Percentiles rank a stretch among this genome's conserved stretches.
Evolutionary conservation across 2,329 filamentous ascomycete species (phyloP).

Genomic region (Fusarium pseudograminearum): DNA sequence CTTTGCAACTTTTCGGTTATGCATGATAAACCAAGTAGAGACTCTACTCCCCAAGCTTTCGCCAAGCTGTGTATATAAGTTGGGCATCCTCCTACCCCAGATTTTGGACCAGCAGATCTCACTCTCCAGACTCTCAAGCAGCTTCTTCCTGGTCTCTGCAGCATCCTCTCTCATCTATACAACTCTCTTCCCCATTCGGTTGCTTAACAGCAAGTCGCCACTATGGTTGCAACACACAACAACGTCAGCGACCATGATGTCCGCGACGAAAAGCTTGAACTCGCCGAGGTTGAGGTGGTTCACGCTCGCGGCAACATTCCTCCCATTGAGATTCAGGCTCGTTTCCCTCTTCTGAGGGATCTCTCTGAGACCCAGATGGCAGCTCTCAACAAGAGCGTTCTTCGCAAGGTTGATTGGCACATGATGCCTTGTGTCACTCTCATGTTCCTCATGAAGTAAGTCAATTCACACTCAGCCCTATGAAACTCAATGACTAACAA

Average conservation of each 20-base stretch:
- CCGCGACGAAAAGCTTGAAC: conserved; percentile 1
- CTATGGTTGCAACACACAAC: conserved; percentile 12
- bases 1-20: not conserved
- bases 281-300: conserved; percentile 21
- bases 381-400: conserved; percentile 45
- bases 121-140: not conserved
- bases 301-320: not conserved
- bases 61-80: conserved; percentile 12
- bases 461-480: accelerated
- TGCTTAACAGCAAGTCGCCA: not conserved
- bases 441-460: conserved; percentile 34
- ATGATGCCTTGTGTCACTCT: conserved; percentile 39
- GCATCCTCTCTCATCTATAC: not conserved
- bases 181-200: not conserved
- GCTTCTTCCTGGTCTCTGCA: conserved; percentile 1
- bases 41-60: not conserved
- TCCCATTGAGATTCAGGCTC: conserved; percentile 45
- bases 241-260: conserved; percentile 3
- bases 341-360: conserved; percentile 41
- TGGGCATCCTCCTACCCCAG: conserved; percentile 6
- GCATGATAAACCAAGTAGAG: not conserved
- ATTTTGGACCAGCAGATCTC: not conserved
- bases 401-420: conserved; percentile 50
- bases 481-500: not conserved
- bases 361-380: conserved; percentile 43